Evolutionary conservation across 2,329 filamentous ascomycete genomes (phyloP).

Genomic region (Trichoderma asperellum): DNA sequence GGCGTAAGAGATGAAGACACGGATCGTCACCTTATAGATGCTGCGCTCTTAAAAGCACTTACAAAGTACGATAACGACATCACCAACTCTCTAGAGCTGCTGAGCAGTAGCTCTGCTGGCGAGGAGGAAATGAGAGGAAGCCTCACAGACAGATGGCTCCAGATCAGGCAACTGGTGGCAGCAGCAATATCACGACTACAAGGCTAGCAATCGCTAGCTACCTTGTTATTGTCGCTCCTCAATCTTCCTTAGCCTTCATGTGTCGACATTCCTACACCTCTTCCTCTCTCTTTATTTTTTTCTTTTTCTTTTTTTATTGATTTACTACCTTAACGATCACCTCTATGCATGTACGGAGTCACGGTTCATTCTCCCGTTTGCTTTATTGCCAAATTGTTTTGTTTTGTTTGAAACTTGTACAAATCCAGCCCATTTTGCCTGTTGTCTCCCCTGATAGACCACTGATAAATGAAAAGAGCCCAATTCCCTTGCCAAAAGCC

Average conservation of each 20-base stretch:
- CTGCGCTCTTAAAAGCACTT: constrained; percentile 43
- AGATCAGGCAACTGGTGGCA: constrained; percentile 36
- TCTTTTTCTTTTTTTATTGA: neutral
- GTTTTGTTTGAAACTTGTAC: constrained; percentile 1
- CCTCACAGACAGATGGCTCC: constrained; percentile 35
- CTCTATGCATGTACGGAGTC: neutral
- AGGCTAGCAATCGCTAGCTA: neutral
- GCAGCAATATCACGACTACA: constrained; percentile 31
- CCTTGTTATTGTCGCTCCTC: neutral
- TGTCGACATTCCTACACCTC: neutral
- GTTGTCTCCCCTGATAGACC: neutral
- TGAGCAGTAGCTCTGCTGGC: constrained; percentile 40
- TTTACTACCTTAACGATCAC: neutral
- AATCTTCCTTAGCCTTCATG: neutral
- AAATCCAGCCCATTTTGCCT: neutral
- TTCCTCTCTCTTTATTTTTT: neutral
- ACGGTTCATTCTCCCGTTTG: neutral
- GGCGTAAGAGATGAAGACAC: constrained; percentile 52
- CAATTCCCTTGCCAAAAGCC: neutral
- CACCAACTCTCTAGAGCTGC: constrained; percentile 37
- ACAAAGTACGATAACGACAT: constrained; percentile 43
- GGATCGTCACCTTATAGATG: constrained; percentile 46
- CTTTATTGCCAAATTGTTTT: neutral
- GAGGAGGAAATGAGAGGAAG: constrained; percentile 35
- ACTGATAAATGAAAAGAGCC: neutral